phyloP scores from a whole-genome alignment of 345 rosid species.

The Salix viminalis region DNA sequence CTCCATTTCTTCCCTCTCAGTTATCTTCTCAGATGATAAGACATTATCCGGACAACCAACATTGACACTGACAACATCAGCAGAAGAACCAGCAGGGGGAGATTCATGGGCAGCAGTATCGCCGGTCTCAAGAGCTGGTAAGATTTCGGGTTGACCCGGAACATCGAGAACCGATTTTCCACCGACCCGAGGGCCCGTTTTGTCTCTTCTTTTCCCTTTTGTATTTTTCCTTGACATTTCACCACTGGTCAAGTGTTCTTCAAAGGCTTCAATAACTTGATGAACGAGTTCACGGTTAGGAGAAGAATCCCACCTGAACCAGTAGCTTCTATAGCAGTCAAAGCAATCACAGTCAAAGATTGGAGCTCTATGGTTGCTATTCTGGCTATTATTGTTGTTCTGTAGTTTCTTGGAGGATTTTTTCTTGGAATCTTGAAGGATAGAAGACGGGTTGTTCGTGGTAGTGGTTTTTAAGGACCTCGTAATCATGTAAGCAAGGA shows the following conservation, averaged over 20 bases:
- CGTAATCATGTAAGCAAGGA: slow-evolving; percentile 83
- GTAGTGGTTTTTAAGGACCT: slow-evolving; percentile 52
- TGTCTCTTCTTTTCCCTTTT: slow-evolving; percentile 45
- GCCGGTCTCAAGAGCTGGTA: not conserved
- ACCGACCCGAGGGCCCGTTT: slow-evolving; percentile 27
- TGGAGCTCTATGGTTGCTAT: slow-evolving; percentile 36
- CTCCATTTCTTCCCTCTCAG: not conserved
- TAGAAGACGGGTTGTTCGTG: slow-evolving; percentile 7
- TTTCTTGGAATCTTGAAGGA: slow-evolving; percentile 24
- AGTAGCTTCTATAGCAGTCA: slow-evolving; percentile 78
- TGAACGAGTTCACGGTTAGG: slow-evolving; percentile 80
- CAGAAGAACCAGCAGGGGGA: not conserved
- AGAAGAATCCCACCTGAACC: slow-evolving; percentile 90
- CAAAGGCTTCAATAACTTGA: slow-evolving; percentile 77
- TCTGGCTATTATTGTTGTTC: not conserved
- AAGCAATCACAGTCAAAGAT: slow-evolving; percentile 75
- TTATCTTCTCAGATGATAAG: slow-evolving; percentile 1
- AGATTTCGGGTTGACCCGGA: not conserved
- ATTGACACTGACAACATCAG: not conserved
- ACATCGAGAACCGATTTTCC: slow-evolving; percentile 3
- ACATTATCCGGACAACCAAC: not conserved
- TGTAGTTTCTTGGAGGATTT: slow-evolving; percentile 33
- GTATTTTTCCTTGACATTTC: slow-evolving; percentile 40
- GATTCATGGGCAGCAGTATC: not conserved
- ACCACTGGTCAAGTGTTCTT: slow-evolving; percentile 50